Evolutionary conservation across 1,284 basidiomycete genomes (phyloP).

Genomic region (Cystobasidium pallidum): DNA sequence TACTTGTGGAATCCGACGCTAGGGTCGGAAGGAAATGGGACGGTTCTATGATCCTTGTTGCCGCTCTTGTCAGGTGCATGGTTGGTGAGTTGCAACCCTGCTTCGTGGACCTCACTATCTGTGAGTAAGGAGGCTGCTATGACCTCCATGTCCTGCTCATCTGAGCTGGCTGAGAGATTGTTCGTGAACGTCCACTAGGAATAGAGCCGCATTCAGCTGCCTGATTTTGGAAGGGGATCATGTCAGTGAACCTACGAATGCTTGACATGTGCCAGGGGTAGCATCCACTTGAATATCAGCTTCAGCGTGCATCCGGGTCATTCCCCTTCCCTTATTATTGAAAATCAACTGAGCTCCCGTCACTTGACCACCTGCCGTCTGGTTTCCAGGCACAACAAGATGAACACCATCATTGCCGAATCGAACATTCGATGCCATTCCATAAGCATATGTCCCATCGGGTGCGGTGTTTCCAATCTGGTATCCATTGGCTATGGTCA

Average conservation of each 20-base stretch:
- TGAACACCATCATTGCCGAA: slow-evolving; percentile 20
- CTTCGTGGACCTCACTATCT: slow-evolving; percentile 8
- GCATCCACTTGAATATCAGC: slow-evolving; percentile 31
- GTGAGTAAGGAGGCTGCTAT: slow-evolving; percentile 31
- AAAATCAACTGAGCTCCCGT: slow-evolving; percentile 30
- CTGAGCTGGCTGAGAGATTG: neutral
- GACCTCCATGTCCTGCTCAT: slow-evolving; percentile 41
- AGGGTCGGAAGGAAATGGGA: slow-evolving; percentile 32
- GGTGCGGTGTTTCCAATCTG: slow-evolving; percentile 29
- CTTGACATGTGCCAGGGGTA: slow-evolving; percentile 31
- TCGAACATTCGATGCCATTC: neutral
- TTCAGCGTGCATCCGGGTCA: slow-evolving; percentile 23
- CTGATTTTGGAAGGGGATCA: neutral
- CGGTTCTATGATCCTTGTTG: slow-evolving; percentile 16
- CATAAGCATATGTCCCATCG: slow-evolving; percentile 15
- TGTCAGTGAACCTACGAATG: slow-evolving; percentile 18
- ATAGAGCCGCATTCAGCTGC: neutral
- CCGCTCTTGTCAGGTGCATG: slow-evolving; percentile 14
- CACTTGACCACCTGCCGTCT: slow-evolving; percentile 18
- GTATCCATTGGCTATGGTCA: slow-evolving; percentile 1
- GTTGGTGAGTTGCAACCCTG: slow-evolving; percentile 39
- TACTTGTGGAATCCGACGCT: slow-evolving; percentile 38
- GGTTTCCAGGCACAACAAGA: slow-evolving; percentile 37
- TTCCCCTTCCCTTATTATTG: slow-evolving; percentile 22
- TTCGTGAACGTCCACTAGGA: slow-evolving; percentile 27